phyloP scores from a whole-genome alignment of 2,329 filamentous ascomycete species.

The Trichoderma sp. region DNA sequence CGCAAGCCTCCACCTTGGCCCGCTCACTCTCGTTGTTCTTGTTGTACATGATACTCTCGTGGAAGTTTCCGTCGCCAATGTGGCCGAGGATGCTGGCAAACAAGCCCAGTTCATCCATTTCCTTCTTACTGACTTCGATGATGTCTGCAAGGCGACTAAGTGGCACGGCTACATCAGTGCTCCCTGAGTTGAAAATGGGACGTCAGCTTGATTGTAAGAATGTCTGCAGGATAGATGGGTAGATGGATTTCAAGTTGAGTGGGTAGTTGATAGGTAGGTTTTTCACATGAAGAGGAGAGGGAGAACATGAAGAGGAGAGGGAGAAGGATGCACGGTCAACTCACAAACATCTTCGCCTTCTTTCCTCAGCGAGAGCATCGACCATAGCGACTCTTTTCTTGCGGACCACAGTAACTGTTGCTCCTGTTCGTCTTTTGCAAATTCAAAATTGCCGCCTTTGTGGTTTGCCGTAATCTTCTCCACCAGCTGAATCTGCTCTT shows the following conservation, averaged over 20 bases:
- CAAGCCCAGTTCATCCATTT: conserved; percentile 81
- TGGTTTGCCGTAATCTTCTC: conserved; percentile 66
- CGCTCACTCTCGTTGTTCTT: conserved; percentile 67
- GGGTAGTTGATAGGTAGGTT: not conserved
- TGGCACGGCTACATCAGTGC: conserved; percentile 81
- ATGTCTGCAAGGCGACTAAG: conserved; percentile 75
- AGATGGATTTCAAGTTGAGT: not conserved
- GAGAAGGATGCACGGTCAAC: conserved; percentile 40
- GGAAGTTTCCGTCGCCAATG: conserved; percentile 93
- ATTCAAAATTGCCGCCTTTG: conserved; percentile 70
- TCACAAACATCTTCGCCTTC: conserved; percentile 68
- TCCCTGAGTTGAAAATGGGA: conserved; percentile 50
- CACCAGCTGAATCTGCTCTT: conserved; percentile 73
- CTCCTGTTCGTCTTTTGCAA: conserved; percentile 70
- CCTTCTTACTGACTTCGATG: conserved; percentile 81
- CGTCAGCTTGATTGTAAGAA: not conserved
- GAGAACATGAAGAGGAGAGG: not conserved
- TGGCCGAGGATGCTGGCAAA: conserved; percentile 89
- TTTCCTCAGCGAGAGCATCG: conserved; percentile 70
- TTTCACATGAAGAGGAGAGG: not conserved
- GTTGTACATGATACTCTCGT: conserved; percentile 89
- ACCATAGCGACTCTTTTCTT: conserved; percentile 82
- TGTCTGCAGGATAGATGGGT: not conserved
- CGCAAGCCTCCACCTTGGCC: conserved; percentile 75
- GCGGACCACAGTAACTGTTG: conserved; percentile 78